These are phyloP conservation scores for Glycyrrhiza uralensis DNA, from an alignment of 306 rosid species.

Conservation along the genomic window DNA sequence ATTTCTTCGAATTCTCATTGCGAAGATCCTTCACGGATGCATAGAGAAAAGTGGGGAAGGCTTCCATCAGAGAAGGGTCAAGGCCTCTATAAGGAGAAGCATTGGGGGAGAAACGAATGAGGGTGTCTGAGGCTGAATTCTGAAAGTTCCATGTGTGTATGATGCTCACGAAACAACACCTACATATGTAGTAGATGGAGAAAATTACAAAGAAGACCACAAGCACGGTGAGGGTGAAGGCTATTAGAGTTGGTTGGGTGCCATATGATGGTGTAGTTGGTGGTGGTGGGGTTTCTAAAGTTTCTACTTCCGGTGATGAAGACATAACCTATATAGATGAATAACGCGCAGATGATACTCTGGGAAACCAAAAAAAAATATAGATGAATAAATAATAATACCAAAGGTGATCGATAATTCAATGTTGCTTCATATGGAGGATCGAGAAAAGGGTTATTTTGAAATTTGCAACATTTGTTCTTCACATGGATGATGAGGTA, in stretches of 20 bases:
- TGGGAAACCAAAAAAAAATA: too few relatives aligned
- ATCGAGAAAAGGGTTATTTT: constrained; percentile 26
- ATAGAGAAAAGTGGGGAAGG: constrained; percentile 57
- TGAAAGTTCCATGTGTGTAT: constrained; percentile 27
- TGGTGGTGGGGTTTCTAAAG: background rate
- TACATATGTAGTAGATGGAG: constrained; percentile 39
- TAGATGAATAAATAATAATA: background rate
- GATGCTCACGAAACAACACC: constrained; percentile 27
- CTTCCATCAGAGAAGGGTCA: constrained; percentile 32
- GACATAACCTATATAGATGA: constrained; percentile 25
- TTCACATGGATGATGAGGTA: constrained; percentile 21
- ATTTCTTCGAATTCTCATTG: constrained; percentile 24
- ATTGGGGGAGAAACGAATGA: background rate
- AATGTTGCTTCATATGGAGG: background rate
- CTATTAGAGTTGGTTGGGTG: constrained; percentile 33
- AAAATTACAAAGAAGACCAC: constrained; percentile 39
- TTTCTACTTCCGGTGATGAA: background rate
- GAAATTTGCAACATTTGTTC: constrained; percentile 6
- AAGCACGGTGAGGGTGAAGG: constrained; percentile 29
- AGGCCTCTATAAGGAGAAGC: constrained; percentile 40
- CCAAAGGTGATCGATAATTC: too few relatives aligned
- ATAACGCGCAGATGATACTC: too few relatives aligned
- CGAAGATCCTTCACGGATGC: constrained; percentile 52
- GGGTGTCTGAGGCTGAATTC: constrained; percentile 14
- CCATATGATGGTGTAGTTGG: background rate